These are phyloP conservation scores for Acmispon strigosus DNA, from an alignment of 306 rosid species.

Conservation along the genomic window DNA sequence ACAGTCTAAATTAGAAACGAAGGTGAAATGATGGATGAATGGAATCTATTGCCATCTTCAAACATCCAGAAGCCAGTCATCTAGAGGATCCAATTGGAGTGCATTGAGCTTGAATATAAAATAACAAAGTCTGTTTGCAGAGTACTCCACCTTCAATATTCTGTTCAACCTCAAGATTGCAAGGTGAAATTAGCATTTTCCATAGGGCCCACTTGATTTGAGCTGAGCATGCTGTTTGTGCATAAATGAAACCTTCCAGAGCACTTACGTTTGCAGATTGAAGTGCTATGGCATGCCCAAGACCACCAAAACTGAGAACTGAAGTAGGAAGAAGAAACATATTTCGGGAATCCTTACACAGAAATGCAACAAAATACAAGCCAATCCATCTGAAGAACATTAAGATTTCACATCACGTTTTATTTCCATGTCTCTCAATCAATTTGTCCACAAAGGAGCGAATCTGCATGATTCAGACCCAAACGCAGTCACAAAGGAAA, in stretches of 20 bases:
- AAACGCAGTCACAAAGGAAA: constrained; percentile 18
- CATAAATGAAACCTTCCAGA: constrained; percentile 11
- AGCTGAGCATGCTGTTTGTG: neutral
- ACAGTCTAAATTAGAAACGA: constrained; percentile 40
- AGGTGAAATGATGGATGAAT: constrained; percentile 21
- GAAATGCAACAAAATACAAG: constrained; percentile 13
- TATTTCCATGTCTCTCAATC: constrained; percentile 72
- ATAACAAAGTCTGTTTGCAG: neutral
- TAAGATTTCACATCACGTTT: constrained; percentile 48
- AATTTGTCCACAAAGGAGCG: constrained; percentile 90
- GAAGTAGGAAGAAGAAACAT: constrained; percentile 17
- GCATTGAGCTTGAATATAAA: neutral
- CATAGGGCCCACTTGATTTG: constrained; percentile 19
- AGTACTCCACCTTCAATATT: constrained; percentile 1
- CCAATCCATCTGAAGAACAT: constrained; percentile 22
- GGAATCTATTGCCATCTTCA: constrained; percentile 35
- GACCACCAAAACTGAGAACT: constrained; percentile 27
- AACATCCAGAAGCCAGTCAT: constrained; percentile 23
- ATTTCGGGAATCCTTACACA: constrained; percentile 10
- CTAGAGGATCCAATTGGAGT: constrained; percentile 17
- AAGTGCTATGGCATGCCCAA: constrained; percentile 10
- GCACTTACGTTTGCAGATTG: constrained; percentile 20
- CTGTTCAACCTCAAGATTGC: constrained; percentile 12
- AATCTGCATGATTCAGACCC: constrained; percentile 50
- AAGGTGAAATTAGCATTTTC: constrained; percentile 1